Evolutionary conservation across 2,329 filamentous ascomycete species (phyloP).

Genomic region (Chaetomium sp.): DNA sequence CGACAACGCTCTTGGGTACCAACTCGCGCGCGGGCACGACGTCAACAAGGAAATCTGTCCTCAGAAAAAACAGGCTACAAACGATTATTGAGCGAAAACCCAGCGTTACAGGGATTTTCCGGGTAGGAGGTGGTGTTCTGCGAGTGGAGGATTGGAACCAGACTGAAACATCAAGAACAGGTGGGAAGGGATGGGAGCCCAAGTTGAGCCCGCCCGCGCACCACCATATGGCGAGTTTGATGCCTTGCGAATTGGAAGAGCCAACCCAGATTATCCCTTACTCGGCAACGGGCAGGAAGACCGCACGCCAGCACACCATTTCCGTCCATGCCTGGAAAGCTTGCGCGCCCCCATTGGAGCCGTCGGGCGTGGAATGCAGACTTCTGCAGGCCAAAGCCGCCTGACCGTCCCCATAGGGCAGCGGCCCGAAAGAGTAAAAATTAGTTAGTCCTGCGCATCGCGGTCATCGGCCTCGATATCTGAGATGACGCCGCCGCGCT

Average conservation of each 20-base stretch:
- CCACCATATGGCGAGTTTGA: conserved; percentile 22
- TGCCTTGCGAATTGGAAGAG: conserved; percentile 27
- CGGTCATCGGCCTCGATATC: conserved; percentile 33
- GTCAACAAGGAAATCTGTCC: conserved; percentile 18
- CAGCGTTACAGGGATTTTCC: not conserved
- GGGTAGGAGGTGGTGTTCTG: not conserved
- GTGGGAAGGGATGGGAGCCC: conserved; percentile 13
- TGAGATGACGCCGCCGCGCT: conserved; percentile 10
- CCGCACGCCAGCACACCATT: conserved; percentile 32
- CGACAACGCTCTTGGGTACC: conserved; percentile 37
- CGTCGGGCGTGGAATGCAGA: conserved; percentile 34
- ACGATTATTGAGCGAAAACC: not conserved
- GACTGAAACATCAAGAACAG: conserved; percentile 27
- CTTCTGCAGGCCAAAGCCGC: conserved; percentile 34
- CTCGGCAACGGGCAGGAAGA: conserved; percentile 28
- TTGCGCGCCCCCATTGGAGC: conserved; percentile 31
- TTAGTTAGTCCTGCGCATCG: conserved; percentile 26
- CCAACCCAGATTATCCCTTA: conserved; percentile 16
- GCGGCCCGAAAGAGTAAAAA: conserved; percentile 26
- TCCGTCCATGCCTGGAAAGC: conserved; percentile 6
- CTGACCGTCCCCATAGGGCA: conserved; percentile 34
- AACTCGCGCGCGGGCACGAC: conserved; percentile 26
- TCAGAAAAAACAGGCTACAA: conserved; percentile 16
- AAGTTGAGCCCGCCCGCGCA: conserved; percentile 27
- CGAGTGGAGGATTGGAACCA: conserved; percentile 11